Evolutionary conservation across 805 yeast species (phyloP).

Genomic region (Nakazawaea ernobii): DNA sequence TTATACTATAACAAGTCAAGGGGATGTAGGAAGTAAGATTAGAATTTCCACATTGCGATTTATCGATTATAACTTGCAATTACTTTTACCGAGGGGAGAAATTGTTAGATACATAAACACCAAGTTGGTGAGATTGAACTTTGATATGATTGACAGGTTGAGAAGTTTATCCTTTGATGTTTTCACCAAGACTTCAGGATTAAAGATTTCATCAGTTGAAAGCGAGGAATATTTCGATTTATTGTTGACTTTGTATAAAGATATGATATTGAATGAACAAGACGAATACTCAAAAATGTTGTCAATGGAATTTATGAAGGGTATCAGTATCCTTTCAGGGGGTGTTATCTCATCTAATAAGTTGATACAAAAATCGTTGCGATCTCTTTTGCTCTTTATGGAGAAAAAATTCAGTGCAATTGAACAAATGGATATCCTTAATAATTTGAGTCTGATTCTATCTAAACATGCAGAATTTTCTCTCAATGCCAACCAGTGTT

Average conservation of each 20-base stretch:
- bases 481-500: not conserved
- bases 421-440: constrained; percentile 14
- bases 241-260: constrained; percentile 19
- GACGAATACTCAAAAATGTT: constrained; percentile 9
- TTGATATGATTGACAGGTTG: constrained; percentile 58
- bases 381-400: constrained; percentile 28
- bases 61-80: constrained; percentile 23
- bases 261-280: constrained; percentile 10
- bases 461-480: constrained; percentile 16
- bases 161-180: constrained; percentile 36
- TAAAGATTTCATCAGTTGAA: not conserved
- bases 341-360: constrained; percentile 26
- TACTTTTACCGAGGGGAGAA: constrained; percentile 10
- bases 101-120: constrained; percentile 18
- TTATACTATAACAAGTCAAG: constrained; percentile 72
- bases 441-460: constrained; percentile 22
- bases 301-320: constrained; percentile 46
- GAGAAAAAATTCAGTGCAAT: constrained; percentile 13
- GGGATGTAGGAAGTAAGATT: constrained; percentile 86
- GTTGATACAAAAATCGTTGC: constrained; percentile 34
- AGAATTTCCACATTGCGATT: constrained; percentile 45
- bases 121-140: constrained; percentile 48
- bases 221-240: constrained; percentile 23
- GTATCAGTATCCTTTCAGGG: constrained; percentile 49
- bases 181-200: constrained; percentile 17